These are phyloP conservation scores for Pseudocercospora musae DNA, from an alignment of 2,329 filamentous ascomycete species.

Conservation along the genomic window DNA sequence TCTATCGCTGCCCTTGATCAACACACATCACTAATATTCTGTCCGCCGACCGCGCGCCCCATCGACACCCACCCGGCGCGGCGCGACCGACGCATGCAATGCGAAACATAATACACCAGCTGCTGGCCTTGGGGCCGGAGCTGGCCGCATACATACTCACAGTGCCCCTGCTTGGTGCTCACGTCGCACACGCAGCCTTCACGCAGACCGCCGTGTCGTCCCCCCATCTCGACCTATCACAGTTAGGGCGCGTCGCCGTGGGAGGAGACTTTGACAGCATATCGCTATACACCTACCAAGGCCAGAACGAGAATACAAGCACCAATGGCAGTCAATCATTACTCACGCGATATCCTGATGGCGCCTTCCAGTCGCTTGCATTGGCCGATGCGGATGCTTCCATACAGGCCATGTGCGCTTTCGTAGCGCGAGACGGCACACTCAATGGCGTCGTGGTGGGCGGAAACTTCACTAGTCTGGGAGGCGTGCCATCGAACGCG, in stretches of 20 bases:
- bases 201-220: conserved; percentile 45
- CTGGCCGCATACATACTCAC: conserved; percentile 34
- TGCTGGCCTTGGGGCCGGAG: conserved; percentile 36
- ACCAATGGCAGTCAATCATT: conserved; percentile 79
- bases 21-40: conserved; percentile 1
- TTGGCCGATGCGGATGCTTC: conserved; percentile 75
- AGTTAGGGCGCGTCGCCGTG: conserved; percentile 78
- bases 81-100: conserved; percentile 23
- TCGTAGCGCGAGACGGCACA: conserved; percentile 63
- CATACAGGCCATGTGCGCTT: conserved; percentile 84
- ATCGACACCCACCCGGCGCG: background rate
- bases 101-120: conserved; percentile 31
- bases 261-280: conserved; percentile 88
- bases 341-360: conserved; percentile 78
- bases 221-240: conserved; percentile 72
- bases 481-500: conserved; percentile 69
- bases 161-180: conserved; percentile 23
- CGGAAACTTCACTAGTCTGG: conserved; percentile 93
- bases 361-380: conserved; percentile 70
- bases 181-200: conserved; percentile 19
- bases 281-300: conserved; percentile 81
- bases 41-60: conserved; percentile 2
- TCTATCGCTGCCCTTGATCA: background rate
- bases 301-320: conserved; percentile 67
- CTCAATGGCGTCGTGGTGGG: conserved; percentile 76